phyloP scores from a whole-genome alignment of 2,329 filamentous ascomycete genomes.

The Sporothrix pseudoabietina region DNA sequence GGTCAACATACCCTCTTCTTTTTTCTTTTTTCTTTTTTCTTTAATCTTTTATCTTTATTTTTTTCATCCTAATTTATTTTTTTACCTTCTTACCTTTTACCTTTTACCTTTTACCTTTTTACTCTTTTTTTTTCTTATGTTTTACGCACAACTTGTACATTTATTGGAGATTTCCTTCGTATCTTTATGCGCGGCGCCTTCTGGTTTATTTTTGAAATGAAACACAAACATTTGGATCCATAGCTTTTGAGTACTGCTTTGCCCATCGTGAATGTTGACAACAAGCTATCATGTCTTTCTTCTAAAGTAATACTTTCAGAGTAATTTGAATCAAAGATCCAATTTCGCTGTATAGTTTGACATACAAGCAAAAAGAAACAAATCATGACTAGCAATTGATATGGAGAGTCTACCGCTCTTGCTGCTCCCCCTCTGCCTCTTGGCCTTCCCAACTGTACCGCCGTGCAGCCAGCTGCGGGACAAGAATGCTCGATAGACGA shows the following conservation, averaged over 20 bases:
- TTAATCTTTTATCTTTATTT: not conserved
- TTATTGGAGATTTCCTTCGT: not conserved
- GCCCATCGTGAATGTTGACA: not conserved
- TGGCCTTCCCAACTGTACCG: conserved; percentile 57
- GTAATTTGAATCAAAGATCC: no score
- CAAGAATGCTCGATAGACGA: conserved; percentile 31
- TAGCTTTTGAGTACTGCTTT: not conserved
- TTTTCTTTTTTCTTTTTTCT: not conserved
- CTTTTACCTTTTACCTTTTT: not conserved
- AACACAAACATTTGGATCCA: not conserved
- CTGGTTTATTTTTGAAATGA: not conserved
- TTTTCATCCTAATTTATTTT: not conserved
- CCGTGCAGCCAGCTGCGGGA: conserved; percentile 53
- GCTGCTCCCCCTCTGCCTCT: not conserved
- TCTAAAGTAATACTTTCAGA: no score
- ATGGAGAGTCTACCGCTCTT: not conserved
- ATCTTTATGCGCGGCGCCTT: not conserved
- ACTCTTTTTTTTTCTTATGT: not conserved
- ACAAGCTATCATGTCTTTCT: no score
- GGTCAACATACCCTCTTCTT: not conserved
- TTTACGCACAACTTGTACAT: not conserved
- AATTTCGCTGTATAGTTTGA: no score
- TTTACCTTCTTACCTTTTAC: not conserved
- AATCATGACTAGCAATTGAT: no score
- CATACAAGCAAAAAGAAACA: no score